These are phyloP conservation scores for Vanderwaltozyma yarrowii DNA, from an alignment of 805 yeast species.

Conservation along the genomic window DNA sequence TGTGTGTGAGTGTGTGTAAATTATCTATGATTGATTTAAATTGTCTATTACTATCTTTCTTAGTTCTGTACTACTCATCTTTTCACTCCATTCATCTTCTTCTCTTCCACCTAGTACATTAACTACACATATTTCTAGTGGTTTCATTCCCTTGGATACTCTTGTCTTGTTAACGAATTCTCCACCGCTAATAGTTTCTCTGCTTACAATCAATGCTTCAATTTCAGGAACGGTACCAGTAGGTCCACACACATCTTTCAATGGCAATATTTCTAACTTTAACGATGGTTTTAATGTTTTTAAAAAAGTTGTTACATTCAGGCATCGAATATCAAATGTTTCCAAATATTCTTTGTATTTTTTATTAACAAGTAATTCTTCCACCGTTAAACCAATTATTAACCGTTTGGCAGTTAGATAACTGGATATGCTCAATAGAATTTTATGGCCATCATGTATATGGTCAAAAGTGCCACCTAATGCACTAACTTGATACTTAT, in stretches of 20 bases:
- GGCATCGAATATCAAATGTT: slow-evolving; percentile 41
- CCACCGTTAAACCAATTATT: slow-evolving; percentile 80
- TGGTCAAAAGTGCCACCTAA: slow-evolving; percentile 98
- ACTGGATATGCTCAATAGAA: slow-evolving; percentile 62
- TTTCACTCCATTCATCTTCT: slow-evolving; percentile 50
- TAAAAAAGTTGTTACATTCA: slow-evolving; percentile 41
- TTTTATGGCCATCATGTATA: slow-evolving; percentile 89
- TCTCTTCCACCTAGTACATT: slow-evolving; percentile 58
- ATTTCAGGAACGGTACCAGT: slow-evolving; percentile 68
- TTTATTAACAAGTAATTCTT: slow-evolving; percentile 61
- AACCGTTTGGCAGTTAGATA: slow-evolving; percentile 46
- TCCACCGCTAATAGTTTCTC: slow-evolving; percentile 74
- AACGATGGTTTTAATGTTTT: slow-evolving; percentile 37
- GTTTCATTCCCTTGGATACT: slow-evolving; percentile 40
- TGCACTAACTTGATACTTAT: slow-evolving; percentile 36
- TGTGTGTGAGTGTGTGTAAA: no score
- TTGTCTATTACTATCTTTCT: slow-evolving; percentile 30
- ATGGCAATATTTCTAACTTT: slow-evolving; percentile 43
- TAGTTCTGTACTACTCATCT: slow-evolving; percentile 76
- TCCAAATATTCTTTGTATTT: slow-evolving; percentile 60
- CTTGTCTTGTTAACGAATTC: slow-evolving; percentile 59
- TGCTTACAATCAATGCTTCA: slow-evolving; percentile 70
- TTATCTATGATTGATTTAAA: no score
- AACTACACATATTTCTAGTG: slow-evolving; percentile 43
- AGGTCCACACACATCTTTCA: slow-evolving; percentile 89